Conservation (phyloP, 2,329 filamentous ascomycete species). For the Lecanoromycetidae sp. region DNA sequence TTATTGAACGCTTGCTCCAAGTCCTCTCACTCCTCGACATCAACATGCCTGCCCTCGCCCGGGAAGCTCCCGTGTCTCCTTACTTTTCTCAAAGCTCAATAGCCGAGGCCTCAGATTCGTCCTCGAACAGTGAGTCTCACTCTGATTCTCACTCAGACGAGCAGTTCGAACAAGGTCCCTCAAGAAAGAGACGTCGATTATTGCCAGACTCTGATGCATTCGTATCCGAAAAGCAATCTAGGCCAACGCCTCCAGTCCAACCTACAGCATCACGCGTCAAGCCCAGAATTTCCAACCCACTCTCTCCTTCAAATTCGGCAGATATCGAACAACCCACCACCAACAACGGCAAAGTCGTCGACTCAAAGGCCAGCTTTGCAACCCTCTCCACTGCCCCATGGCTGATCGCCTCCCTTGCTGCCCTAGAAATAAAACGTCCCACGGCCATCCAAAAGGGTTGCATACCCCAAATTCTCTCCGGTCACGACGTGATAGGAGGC, state of each 20-base stretch:
- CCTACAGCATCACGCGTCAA: constrained; percentile 2
- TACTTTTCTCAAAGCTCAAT: background rate
- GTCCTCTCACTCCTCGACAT: too few species aligned
- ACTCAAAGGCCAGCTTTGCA: constrained; percentile 51
- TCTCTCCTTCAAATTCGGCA: background rate
- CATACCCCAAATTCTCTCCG: constrained; percentile 84
- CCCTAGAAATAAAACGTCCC: constrained; percentile 72
- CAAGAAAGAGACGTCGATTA: constrained; percentile 3
- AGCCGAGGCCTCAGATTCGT: background rate
- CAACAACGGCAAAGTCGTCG: constrained; percentile 17
- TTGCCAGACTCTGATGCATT: background rate
- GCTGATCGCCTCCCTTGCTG: constrained; percentile 67
- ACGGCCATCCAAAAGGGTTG: constrained; percentile 88
- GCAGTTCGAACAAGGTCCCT: background rate
- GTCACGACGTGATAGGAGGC: constrained; percentile 87
- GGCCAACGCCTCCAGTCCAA: background rate
- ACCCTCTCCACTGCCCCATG: constrained; percentile 67
- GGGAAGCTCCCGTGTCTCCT: too few species aligned
- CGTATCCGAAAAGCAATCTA: background rate
- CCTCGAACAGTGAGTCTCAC: background rate
- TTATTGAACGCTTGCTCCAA: too few species aligned
- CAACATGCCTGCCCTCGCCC: too few species aligned
- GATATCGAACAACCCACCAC: constrained; percentile 11
- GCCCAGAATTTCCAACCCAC: background rate
- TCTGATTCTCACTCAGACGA: background rate